phyloP scores from a whole-genome alignment of 371 early-diverging fungal genomes.

The Apophysomyces sp. region DNA sequence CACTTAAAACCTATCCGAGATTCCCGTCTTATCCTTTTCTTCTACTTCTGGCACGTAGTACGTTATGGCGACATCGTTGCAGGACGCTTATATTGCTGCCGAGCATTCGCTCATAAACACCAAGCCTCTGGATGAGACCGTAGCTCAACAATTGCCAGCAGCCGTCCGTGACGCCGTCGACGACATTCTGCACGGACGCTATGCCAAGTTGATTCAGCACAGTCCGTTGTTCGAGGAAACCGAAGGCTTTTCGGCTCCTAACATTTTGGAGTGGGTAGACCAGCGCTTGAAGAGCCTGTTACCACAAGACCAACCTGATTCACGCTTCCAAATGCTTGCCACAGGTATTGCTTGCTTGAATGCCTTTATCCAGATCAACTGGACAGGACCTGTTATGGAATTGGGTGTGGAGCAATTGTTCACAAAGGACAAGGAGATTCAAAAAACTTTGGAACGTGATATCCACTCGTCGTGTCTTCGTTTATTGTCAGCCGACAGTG shows the following conservation, averaged over 20 bases:
- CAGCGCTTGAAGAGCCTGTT: constrained; percentile 10
- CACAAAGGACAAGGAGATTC: constrained; percentile 11
- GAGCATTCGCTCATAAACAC: constrained; percentile 16
- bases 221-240: constrained; percentile 22
- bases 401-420: constrained; percentile 39
- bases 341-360: constrained; percentile 60
- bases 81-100: constrained; percentile 7
- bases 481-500: constrained; percentile 74
- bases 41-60: not conserved
- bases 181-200: constrained; percentile 31
- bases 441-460: constrained; percentile 15
- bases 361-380: constrained; percentile 65
- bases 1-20: not conserved
- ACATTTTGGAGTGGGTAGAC: constrained; percentile 24
- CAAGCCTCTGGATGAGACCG: constrained; percentile 8
- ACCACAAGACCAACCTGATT: constrained; percentile 1
- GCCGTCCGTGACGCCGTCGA: not conserved
- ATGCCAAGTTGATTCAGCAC: constrained; percentile 27
- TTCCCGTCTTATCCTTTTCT: not conserved
- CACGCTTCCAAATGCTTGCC: constrained; percentile 31
- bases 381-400: constrained; percentile 65
- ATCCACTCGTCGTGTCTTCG: constrained; percentile 38
- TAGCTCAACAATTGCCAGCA: constrained; percentile 3
- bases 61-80: not conserved
- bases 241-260: constrained; percentile 8